Conservation (phyloP, 768 basidiomycete species). For the Boletus coccyginus region DNA sequence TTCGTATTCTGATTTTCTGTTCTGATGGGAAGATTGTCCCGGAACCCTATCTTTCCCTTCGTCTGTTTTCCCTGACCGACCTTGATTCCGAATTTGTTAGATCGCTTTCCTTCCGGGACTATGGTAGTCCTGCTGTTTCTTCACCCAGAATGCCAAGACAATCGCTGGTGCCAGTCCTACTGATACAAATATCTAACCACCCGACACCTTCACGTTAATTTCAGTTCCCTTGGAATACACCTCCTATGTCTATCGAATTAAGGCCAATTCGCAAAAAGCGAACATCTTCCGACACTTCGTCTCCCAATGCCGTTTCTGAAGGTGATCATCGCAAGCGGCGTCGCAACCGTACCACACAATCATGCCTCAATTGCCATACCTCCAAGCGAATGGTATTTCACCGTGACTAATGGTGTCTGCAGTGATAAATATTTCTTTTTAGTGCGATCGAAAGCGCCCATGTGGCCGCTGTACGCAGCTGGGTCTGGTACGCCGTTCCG, state of each 20-base stretch:
- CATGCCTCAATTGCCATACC: slow-evolving; percentile 70
- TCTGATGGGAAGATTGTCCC: slow-evolving; percentile 18
- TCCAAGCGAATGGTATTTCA: slow-evolving; percentile 66
- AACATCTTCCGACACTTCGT: slow-evolving; percentile 18
- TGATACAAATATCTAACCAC: slow-evolving; percentile 32
- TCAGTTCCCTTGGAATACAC: neutral
- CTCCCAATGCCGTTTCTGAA: slow-evolving; percentile 36
- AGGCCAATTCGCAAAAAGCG: slow-evolving; percentile 31
- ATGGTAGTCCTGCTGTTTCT: slow-evolving; percentile 1
- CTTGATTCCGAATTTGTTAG: slow-evolving; percentile 7
- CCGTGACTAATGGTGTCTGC: neutral
- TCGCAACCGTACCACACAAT: slow-evolving; percentile 71
- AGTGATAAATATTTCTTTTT: neutral
- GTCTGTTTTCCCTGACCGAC: slow-evolving; percentile 8
- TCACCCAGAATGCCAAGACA: slow-evolving; percentile 22
- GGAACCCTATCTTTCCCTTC: slow-evolving; percentile 8
- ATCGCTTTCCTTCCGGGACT: slow-evolving; percentile 13
- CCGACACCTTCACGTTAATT: neutral
- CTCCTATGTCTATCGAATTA: slow-evolving; percentile 28
- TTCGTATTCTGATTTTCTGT: slow-evolving; percentile 16
- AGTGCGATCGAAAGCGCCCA: slow-evolving; percentile 50
- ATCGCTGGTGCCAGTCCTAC: slow-evolving; percentile 15
- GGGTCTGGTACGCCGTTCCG: slow-evolving; percentile 34
- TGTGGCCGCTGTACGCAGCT: slow-evolving; percentile 45
- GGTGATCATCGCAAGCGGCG: slow-evolving; percentile 60